A percentile compares a stretch with the other conserved stretches of the same genome.
Evolutionary conservation across 106 monocot genomes (phyloP).

Genomic region (Dendrobium huoshanense): DNA sequence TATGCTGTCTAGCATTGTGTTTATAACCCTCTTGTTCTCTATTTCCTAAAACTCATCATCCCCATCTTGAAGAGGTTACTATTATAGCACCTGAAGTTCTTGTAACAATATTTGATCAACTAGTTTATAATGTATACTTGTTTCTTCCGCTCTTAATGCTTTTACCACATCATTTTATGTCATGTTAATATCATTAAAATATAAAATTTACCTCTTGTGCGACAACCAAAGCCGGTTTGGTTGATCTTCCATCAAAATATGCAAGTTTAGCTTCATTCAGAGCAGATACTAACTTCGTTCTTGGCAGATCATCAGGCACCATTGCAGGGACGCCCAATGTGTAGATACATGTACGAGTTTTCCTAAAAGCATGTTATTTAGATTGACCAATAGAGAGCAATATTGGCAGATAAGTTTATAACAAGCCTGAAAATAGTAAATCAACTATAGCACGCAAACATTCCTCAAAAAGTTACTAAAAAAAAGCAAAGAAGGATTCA

Average conservation of each 20-base stretch:
- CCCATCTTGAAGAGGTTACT: no score
- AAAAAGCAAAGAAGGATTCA: no score
- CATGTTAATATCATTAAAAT: neutral
- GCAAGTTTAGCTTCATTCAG: slow-evolving; percentile 64
- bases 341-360: slow-evolving; percentile 93
- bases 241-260: slow-evolving; percentile 81
- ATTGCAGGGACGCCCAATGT: slow-evolving; percentile 76
- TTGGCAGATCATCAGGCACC: slow-evolving; percentile 64
- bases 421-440: no score
- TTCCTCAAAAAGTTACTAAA: no score
- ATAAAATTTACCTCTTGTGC: slow-evolving; percentile 65
- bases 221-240: slow-evolving; percentile 81
- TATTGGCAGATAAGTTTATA: neutral
- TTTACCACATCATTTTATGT: neutral
- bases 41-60: no score
- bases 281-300: slow-evolving; percentile 47
- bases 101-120: no score
- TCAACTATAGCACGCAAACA: no score
- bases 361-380: slow-evolving; percentile 34
- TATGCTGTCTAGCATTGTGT: no score
- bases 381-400: neutral
- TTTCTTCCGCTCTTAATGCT: no score
- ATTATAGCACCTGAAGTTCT: no score
- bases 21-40: no score
- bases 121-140: no score